Conservation (phyloP, 805 yeast species). For the Metahyphopichia silvanorum region DNA sequence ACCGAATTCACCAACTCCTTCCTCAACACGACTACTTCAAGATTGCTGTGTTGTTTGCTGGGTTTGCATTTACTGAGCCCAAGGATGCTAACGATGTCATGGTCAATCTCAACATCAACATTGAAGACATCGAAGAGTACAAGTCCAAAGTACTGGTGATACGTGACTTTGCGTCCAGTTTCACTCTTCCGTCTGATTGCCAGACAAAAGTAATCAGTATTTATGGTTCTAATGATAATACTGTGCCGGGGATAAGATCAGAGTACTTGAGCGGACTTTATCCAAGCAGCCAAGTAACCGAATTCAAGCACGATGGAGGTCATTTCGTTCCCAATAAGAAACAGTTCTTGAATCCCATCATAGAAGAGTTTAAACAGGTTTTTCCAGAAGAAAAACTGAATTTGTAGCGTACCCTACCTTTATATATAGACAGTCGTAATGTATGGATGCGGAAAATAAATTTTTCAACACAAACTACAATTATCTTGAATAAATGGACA, state of each 20-base stretch:
- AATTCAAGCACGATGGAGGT: slow-evolving; percentile 32
- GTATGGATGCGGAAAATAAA: too few relatives aligned
- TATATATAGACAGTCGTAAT: too few relatives aligned
- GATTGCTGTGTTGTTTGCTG: slow-evolving; percentile 29
- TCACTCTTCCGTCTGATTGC: slow-evolving; percentile 10
- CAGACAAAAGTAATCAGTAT: slow-evolving; percentile 25
- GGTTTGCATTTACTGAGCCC: slow-evolving; percentile 33
- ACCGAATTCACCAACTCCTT: slow-evolving; percentile 14
- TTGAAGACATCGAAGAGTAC: slow-evolving; percentile 22
- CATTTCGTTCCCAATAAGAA: slow-evolving; percentile 32
- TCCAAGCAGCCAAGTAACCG: slow-evolving; percentile 8
- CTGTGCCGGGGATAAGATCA: slow-evolving; percentile 31
- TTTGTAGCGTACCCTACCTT: background rate
- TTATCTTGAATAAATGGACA: too few relatives aligned
- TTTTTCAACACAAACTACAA: too few relatives aligned
- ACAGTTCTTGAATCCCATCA: slow-evolving; percentile 14
- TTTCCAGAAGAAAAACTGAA: slow-evolving; percentile 5
- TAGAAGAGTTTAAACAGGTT: slow-evolving; percentile 10
- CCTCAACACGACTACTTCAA: slow-evolving; percentile 24
- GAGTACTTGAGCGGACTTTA: slow-evolving; percentile 19
- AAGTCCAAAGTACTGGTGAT: slow-evolving; percentile 13
- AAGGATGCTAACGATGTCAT: slow-evolving; percentile 9
- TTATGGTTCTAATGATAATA: slow-evolving; percentile 28
- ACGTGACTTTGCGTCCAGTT: slow-evolving; percentile 16
- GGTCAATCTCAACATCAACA: slow-evolving; percentile 12